Evolutionary conservation across 2,329 filamentous ascomycete species (phyloP), one percentile per base, ranked within the genome.

Genomic region (Fusarium heterosporum): DNA sequence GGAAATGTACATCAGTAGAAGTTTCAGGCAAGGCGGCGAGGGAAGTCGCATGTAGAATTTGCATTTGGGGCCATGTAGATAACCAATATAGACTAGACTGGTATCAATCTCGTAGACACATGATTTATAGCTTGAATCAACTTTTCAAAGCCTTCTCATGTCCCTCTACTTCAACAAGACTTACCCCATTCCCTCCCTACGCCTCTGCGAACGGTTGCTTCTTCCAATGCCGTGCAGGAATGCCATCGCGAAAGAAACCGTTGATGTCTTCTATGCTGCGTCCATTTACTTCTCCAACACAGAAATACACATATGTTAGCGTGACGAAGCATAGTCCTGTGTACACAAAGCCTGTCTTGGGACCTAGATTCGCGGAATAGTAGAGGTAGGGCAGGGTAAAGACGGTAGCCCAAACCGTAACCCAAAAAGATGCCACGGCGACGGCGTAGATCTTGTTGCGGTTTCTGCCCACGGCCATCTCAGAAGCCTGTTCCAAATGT

Each of bases 401-500:
- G 30, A 78, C 77, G 13, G 74, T 78, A 25, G 73, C 70, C 80
- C 79, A 81, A 36, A 80, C 76, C 0, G 78, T 80, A 54, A 80
- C 70, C 75, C 75, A 84, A 73, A 83, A 83, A 7, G 73, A 77
- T 4, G 74, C 80, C 1, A 84, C 78, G 1, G 81, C 75, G 6
- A 77, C 58, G 2, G 71, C 69, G 25, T 73, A 73, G 29, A 73
- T 73, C 7, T 73, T 73, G 62, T 73, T 75, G 47, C 80, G 74
- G 71, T 84, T 84, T 14, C 77, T 78, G 6, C 82, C 82, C 25
- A 83, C 80, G 0, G 82, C 79, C 78, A 82, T 81, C 62, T 84
- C 82, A 5, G 77, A 79, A 28, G 79, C 79, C 72, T 74, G 6
- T 12, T 4, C 3, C 11, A 10, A 8, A n/a, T 25, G 26, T 53